Percentiles rank a stretch among this genome's conserved stretches.
Conservation (phyloP, 768 basidiomycete species). For the Termitomyces sp. region DNA sequence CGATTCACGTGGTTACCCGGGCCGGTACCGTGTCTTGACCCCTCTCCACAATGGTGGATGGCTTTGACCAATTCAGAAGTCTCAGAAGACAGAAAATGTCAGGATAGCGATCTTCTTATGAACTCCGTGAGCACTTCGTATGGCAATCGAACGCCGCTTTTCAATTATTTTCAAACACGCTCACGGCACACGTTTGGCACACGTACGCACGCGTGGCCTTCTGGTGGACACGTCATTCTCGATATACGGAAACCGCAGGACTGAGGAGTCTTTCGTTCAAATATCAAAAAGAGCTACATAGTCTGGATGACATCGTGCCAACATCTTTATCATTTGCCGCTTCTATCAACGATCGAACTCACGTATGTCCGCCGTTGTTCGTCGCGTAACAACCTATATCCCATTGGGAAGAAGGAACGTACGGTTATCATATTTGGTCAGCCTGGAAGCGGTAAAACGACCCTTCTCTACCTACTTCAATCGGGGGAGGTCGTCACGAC, state of each 20-base stretch:
- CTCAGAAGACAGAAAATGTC: too few relatives aligned
- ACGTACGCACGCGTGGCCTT: too few relatives aligned
- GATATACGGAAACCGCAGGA: neutral
- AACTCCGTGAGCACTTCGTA: too few relatives aligned
- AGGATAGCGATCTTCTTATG: too few relatives aligned
- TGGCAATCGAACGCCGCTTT: too few relatives aligned
- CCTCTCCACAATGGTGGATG: too few relatives aligned
- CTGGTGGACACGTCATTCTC: neutral
- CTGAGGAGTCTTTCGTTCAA: neutral
- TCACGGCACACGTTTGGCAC: too few relatives aligned
- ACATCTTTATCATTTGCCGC: neutral
- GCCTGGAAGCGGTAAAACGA: constrained; percentile 40
- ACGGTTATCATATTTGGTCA: constrained; percentile 33
- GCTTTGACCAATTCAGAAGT: too few relatives aligned
- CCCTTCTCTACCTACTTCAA: constrained; percentile 42
- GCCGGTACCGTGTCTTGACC: too few relatives aligned
- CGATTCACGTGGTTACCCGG: too few relatives aligned
- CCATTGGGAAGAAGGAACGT: constrained; percentile 7
- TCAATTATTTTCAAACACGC: too few relatives aligned
- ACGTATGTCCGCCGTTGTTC: constrained; percentile 1
- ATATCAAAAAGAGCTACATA: neutral
- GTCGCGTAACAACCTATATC: constrained; percentile 17
- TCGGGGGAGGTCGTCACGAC: constrained; percentile 33
- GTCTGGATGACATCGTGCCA: neutral
- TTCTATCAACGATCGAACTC: neutral